Percentiles rank a stretch among this genome's conserved stretches.
Conservation (phyloP, 352 stramenopile genomes). For the Globisporangium iwayamae region DNA sequence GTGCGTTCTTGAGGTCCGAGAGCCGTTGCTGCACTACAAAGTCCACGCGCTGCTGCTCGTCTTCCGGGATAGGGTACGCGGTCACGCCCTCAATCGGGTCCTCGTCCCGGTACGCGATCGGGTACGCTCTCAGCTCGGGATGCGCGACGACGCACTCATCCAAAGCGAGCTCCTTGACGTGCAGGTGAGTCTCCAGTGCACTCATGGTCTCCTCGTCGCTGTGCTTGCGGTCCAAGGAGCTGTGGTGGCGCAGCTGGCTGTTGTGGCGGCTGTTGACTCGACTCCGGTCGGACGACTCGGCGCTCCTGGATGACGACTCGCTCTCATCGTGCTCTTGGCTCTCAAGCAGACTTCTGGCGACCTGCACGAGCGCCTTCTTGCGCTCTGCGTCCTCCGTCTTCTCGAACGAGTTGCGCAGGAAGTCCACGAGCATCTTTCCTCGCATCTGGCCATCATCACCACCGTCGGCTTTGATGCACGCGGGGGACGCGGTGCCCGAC, state of each 20-base stretch:
- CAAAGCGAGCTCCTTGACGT: slow-evolving; percentile 20
- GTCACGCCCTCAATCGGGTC: slow-evolving; percentile 13
- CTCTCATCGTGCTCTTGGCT: slow-evolving; percentile 18
- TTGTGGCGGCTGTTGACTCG: background rate
- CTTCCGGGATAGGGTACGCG: slow-evolving; percentile 23
- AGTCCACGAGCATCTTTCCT: slow-evolving; percentile 26
- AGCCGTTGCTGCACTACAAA: slow-evolving; percentile 21
- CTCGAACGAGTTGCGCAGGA: slow-evolving; percentile 38
- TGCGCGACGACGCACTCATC: slow-evolving; percentile 26
- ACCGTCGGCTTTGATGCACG: slow-evolving; percentile 28
- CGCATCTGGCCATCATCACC: slow-evolving; percentile 3
- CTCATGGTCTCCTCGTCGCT: slow-evolving; percentile 7
- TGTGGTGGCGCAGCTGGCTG: slow-evolving; percentile 10
- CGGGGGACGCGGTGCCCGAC: slow-evolving; percentile 15
- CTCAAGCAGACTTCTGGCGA: slow-evolving; percentile 54
- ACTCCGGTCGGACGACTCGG: background rate
- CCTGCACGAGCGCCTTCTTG: slow-evolving; percentile 37
- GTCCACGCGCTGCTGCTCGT: slow-evolving; percentile 33
- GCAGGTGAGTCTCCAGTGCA: slow-evolving; percentile 20
- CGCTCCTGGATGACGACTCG: slow-evolving; percentile 11
- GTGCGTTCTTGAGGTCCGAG: slow-evolving; percentile 29
- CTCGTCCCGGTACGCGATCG: slow-evolving; percentile 26
- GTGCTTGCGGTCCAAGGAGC: background rate
- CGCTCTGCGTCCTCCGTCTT: slow-evolving; percentile 17
- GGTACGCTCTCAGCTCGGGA: slow-evolving; percentile 30